These are phyloP conservation scores for Pythium coloratum DNA, from an alignment of 352 stramenopile species.

Conservation along the genomic window DNA sequence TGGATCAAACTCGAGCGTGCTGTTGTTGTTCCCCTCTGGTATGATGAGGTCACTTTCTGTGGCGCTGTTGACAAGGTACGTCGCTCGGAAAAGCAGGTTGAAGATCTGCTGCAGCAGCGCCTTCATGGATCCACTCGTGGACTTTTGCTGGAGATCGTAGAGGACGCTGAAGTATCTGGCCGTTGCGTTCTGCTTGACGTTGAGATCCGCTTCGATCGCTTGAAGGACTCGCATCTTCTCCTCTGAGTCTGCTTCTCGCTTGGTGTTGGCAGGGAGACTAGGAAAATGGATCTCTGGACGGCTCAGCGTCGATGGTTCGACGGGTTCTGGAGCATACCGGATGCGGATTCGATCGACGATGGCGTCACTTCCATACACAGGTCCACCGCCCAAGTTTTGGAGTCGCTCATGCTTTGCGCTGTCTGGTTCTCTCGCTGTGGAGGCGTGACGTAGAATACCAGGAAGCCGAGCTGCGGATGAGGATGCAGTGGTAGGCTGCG, in stretches of 20 bases:
- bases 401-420: conserved; percentile 6
- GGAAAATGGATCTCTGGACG: conserved; percentile 48
- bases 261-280: conserved; percentile 71
- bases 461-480: conserved; percentile 4
- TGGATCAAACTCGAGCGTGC: conserved; percentile 5
- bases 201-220: conserved; percentile 69
- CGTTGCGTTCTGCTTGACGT: conserved; percentile 26
- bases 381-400: not conserved
- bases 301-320: not conserved
- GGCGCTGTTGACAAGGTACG: conserved; percentile 14
- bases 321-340: conserved; percentile 12
- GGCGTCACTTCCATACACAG: not conserved
- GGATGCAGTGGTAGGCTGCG: not conserved
- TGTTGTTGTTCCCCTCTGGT: not conserved
- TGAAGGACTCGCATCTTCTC: conserved; percentile 55
- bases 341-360: conserved; percentile 1
- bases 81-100: conserved; percentile 21
- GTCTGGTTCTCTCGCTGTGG: conserved; percentile 26
- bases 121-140: conserved; percentile 27
- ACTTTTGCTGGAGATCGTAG: conserved; percentile 27
- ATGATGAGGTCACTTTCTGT: not conserved
- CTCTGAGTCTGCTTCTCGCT: conserved; percentile 86
- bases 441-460: conserved; percentile 7
- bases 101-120: conserved; percentile 31
- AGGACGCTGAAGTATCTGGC: conserved; percentile 38